These are phyloP conservation scores for Trichoderma gamsii DNA, from an alignment of 495 filamentous ascomycete species.

Conservation along the genomic window DNA sequence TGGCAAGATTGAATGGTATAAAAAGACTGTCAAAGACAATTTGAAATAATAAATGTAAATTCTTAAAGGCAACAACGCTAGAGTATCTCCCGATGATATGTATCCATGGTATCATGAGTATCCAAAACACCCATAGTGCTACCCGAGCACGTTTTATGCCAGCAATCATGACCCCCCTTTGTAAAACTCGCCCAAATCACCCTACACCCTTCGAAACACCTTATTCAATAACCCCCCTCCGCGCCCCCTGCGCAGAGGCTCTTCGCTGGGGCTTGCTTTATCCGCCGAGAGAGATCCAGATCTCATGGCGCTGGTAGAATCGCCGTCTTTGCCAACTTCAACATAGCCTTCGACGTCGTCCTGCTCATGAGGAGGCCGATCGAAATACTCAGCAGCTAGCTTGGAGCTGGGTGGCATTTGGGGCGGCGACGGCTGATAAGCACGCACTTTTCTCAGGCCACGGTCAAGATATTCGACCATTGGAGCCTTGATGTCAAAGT, in stretches of 20 bases:
- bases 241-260: background rate
- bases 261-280: slow-evolving; percentile 2
- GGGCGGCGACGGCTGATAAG: slow-evolving; percentile 3
- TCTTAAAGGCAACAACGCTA: background rate
- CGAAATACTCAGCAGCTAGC: slow-evolving; percentile 15
- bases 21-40: background rate
- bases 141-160: background rate
- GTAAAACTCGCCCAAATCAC: background rate
- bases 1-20: background rate
- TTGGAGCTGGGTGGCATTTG: slow-evolving; percentile 10
- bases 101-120: background rate
- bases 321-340: background rate
- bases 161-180: background rate
- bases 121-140: background rate
- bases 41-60: background rate
- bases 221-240: slow-evolving; percentile 11
- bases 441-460: slow-evolving; percentile 24
- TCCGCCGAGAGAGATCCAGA: background rate
- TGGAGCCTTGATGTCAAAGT: slow-evolving; percentile 20
- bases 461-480: slow-evolving; percentile 23
- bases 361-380: background rate
- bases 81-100: background rate
- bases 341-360: background rate
- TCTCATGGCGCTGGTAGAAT: background rate
- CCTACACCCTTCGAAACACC: slow-evolving; percentile 14